Conservation (phyloP, 352 stramenopile genomes). For the Peronospora farinosa region DNA sequence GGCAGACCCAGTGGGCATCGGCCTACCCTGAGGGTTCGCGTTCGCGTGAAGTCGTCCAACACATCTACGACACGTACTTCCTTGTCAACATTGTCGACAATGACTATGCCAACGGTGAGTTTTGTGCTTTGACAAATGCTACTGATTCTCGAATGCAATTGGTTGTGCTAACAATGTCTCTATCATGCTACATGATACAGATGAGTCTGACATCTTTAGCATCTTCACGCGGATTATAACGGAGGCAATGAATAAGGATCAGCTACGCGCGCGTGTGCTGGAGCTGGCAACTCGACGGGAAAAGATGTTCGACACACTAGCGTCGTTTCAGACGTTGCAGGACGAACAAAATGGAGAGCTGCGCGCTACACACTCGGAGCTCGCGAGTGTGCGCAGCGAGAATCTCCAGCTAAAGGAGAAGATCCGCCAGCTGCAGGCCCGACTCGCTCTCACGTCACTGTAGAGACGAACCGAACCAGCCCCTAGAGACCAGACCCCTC, state of each 20-base stretch:
- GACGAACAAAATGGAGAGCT: conserved; percentile 50
- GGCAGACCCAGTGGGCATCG: conserved; percentile 94
- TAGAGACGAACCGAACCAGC: conserved; percentile 16
- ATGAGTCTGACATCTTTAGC: conserved; percentile 74
- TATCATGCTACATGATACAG: conserved; percentile 17
- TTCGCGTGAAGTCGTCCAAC: conserved; percentile 51
- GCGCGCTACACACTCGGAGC: conserved; percentile 39
- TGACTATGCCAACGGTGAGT: conserved; percentile 86
- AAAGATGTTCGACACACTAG: conserved; percentile 69
- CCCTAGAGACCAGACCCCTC: conserved; percentile 12
- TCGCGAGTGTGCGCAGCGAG: conserved; percentile 44
- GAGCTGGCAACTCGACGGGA: conserved; percentile 69
- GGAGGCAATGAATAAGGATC: conserved; percentile 71
- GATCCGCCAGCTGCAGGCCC: conserved; percentile 55
- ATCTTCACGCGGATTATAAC: conserved; percentile 84
- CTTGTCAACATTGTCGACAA: conserved; percentile 98
- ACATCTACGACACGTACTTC: conserved; percentile 94
- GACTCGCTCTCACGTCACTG: conserved; percentile 47
- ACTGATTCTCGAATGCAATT: background rate
- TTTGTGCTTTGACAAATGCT: background rate
- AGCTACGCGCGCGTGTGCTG: conserved; percentile 57
- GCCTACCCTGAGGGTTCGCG: conserved; percentile 88
- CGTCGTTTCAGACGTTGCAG: conserved; percentile 59
- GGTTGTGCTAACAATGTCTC: conserved; percentile 12
- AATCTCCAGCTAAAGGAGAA: conserved; percentile 58